Evolutionary conservation across 345 rosid species (phyloP).

Genomic region (Microcos paniculata): DNA sequence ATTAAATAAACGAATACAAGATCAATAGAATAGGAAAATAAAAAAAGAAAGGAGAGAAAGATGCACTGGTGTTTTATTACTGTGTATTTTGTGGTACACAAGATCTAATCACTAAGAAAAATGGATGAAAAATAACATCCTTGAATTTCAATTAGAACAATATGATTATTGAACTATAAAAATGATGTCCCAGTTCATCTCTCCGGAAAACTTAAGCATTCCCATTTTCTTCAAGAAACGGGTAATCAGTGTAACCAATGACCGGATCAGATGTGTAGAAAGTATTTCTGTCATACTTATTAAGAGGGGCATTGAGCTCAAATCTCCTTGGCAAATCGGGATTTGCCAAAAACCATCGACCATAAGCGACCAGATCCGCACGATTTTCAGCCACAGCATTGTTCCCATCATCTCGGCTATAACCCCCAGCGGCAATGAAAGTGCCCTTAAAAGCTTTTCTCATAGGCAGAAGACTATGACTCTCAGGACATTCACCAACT

Average conservation of each 20-base stretch:
- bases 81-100: too few species aligned
- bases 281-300: slow-evolving; percentile 47
- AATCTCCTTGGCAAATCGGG: slow-evolving; percentile 38
- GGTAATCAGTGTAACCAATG: slow-evolving; percentile 70
- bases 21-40: too few species aligned
- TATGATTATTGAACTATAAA: too few species aligned
- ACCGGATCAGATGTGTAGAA: slow-evolving; percentile 50
- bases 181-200: too few species aligned
- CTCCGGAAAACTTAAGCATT: too few species aligned
- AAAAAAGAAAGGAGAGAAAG: too few species aligned
- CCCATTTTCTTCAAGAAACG: slow-evolving; percentile 40
- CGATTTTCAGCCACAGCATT: slow-evolving; percentile 41
- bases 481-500: slow-evolving; percentile 20
- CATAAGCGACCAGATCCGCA: slow-evolving; percentile 59
- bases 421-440: slow-evolving; percentile 63
- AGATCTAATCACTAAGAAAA: too few species aligned
- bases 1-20: too few species aligned
- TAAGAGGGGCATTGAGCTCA: slow-evolving; percentile 51
- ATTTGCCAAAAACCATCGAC: slow-evolving; percentile 59
- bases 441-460: slow-evolving; percentile 66
- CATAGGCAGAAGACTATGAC: slow-evolving; percentile 45
- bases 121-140: too few species aligned
- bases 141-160: too few species aligned
- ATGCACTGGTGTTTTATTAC: too few species aligned
- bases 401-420: slow-evolving; percentile 51